Evolutionary conservation across 768 basidiomycete species (phyloP).

Genomic region (Ramaria rubella): DNA sequence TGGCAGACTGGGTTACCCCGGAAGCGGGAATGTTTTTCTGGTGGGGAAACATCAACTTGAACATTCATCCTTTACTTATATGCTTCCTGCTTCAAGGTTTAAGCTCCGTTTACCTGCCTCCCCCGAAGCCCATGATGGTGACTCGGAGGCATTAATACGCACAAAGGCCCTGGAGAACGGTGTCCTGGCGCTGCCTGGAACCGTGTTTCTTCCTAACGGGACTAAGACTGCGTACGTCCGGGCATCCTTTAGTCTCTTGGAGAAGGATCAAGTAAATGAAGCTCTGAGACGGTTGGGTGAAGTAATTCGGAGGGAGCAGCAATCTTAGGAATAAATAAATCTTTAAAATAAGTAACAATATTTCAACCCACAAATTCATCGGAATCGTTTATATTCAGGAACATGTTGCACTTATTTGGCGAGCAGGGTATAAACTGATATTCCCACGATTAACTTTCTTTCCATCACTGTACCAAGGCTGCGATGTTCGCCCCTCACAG

Average conservation of each 20-base stretch:
- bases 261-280: constrained; percentile 63
- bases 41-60: constrained; percentile 29
- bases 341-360: too few species aligned
- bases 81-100: constrained; percentile 44
- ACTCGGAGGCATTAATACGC: constrained; percentile 67
- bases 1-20: constrained; percentile 70
- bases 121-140: constrained; percentile 34
- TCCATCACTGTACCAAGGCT: too few species aligned
- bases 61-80: neutral
- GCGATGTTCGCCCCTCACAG: too few species aligned
- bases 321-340: too few species aligned
- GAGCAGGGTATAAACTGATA: too few species aligned
- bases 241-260: constrained; percentile 70
- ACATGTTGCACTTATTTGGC: too few species aligned
- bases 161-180: constrained; percentile 72
- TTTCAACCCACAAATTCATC: too few species aligned
- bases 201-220: constrained; percentile 70
- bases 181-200: constrained; percentile 86
- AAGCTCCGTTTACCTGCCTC: constrained; percentile 43
- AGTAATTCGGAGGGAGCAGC: constrained; percentile 30
- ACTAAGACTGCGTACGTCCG: constrained; percentile 69
- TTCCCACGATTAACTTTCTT: too few species aligned
- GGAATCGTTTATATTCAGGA: too few species aligned
- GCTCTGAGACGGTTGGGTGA: constrained; percentile 56
- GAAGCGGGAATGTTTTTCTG: constrained; percentile 90